These are phyloP conservation scores for Oidiodendron maius DNA, from an alignment of 495 filamentous ascomycete genomes.

Conservation along the genomic window DNA sequence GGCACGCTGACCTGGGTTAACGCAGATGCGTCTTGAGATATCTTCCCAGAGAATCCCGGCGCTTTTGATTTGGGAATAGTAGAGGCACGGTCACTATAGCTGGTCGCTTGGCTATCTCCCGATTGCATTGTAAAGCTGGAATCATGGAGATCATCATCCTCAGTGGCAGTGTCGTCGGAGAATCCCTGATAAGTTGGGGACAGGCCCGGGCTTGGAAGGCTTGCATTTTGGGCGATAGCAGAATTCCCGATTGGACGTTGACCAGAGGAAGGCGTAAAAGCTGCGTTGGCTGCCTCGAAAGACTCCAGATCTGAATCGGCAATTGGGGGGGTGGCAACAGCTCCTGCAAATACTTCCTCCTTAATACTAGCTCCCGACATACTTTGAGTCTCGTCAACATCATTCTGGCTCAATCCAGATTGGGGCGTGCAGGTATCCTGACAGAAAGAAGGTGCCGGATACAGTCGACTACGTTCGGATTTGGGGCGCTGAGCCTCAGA, in stretches of 20 bases:
- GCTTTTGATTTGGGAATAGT: background rate
- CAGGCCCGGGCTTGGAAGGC: constrained; percentile 87
- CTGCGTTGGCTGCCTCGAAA: constrained; percentile 37
- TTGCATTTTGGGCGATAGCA: constrained; percentile 72
- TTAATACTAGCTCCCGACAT: constrained; percentile 31
- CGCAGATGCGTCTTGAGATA: constrained; percentile 10
- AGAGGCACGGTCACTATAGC: constrained; percentile 11
- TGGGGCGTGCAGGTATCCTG: constrained; percentile 24
- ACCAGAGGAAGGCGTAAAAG: constrained; percentile 28
- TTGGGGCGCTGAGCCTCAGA: constrained; percentile 34
- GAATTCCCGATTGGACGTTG: constrained; percentile 50
- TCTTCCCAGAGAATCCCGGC: constrained; percentile 8
- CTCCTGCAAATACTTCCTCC: constrained; percentile 41
- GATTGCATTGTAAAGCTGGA: constrained; percentile 12
- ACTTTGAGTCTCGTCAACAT: constrained; percentile 39
- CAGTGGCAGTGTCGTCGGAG: constrained; percentile 6
- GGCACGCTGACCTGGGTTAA: constrained; percentile 12
- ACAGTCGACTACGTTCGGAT: background rate
- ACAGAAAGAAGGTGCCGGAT: constrained; percentile 8
- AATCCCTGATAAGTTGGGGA: constrained; percentile 59
- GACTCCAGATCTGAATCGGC: constrained; percentile 47
- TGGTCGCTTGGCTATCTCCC: constrained; percentile 20
- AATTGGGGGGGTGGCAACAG: constrained; percentile 51
- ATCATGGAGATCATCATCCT: constrained; percentile 12
- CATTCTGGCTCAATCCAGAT: constrained; percentile 36